Conservation (phyloP, 192 early-diverging fungal species). For the Kappamyces sp. region DNA sequence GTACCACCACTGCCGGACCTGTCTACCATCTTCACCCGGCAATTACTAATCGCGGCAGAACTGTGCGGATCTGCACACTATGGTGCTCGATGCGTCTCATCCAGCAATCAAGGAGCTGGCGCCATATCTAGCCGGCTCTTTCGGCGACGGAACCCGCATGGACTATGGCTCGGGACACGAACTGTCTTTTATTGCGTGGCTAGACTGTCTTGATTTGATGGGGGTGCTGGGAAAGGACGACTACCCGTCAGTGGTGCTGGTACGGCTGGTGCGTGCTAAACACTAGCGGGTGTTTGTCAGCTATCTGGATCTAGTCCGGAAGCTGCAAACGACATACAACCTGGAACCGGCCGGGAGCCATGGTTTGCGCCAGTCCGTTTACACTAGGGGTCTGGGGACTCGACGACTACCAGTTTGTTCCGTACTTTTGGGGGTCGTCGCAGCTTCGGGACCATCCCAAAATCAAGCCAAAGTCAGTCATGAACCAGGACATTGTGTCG, state of each 20-base stretch:
- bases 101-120: slow-evolving; percentile 54
- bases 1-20: slow-evolving; percentile 17
- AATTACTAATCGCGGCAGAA: no score
- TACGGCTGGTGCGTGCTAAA: slow-evolving; percentile 4
- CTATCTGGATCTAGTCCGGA: slow-evolving; percentile 85
- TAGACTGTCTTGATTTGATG: slow-evolving; percentile 76
- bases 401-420: slow-evolving; percentile 96
- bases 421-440: slow-evolving; percentile 83
- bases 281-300: slow-evolving; percentile 54
- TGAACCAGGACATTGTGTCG: slow-evolving; percentile 53
- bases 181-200: slow-evolving; percentile 80
- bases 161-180: slow-evolving; percentile 99
- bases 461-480: slow-evolving; percentile 68
- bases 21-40: no score
- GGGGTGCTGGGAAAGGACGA: slow-evolving; percentile 62
- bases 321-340: slow-evolving; percentile 86
- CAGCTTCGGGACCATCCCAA: slow-evolving; percentile 45
- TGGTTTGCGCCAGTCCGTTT: slow-evolving; percentile 33
- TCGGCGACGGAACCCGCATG: slow-evolving; percentile 86
- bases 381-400: slow-evolving; percentile 80
- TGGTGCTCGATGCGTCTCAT: neutral
- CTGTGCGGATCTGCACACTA: no score
- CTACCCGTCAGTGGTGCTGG: slow-evolving; percentile 68
- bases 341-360: slow-evolving; percentile 96
- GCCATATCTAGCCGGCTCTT: slow-evolving; percentile 73